Evolutionary conservation across 2,329 filamentous ascomycete species (phyloP), one percentile per base, ranked within the genome.

Genomic region (Dichotomopilus funicola): DNA sequence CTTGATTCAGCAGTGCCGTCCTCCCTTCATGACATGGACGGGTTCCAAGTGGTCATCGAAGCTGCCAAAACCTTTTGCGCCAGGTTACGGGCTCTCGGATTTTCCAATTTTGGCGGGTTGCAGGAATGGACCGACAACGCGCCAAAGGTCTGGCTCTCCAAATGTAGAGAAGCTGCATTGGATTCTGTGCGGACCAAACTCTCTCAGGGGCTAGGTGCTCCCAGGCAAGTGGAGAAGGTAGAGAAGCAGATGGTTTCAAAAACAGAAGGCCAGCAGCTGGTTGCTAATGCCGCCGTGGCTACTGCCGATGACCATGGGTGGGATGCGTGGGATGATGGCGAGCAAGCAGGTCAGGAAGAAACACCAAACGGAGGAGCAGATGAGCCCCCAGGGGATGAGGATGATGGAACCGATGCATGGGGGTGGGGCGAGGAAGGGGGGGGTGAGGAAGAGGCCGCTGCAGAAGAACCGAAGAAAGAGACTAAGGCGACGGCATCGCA

Each of bases 111-210:
- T 48, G 74, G 78, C 11, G 81, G 86, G 36, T 72, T 99, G 40
- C 77, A 81, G 45, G 83, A 89, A 31, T 99, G 94, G 92, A 85
- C 89, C 0, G 81, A 85, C 42, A 85, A 86, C 59, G 87, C 89
- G 1, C 88, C 91, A 0, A 83, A 83, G 55, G 85, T 90, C 33
- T 99, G 94, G 94, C 78, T 97, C 11, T 82, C 82, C 2, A 92
- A 90, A 67, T 87, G 91, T 61, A 84, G 88, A 64, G 91, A 95
- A 65, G 83, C 80, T 37, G 85, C 89, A 0, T 78, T 99, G 31
- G 86, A 91, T 59, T 79, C 81, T 37, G 83, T 95, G 10, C 83
- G 94, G 31, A 79, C 73, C 19, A 80, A 86, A 46, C 77, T 96
- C 2, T 78, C 83, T 3, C 73, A 75, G 51, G 88, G 87, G 7